A percentile compares a stretch with the other conserved stretches of the same genome.
Conservation (phyloP, 2,329 filamentous ascomycete species). For the Hirsutella rhossiliensis region DNA sequence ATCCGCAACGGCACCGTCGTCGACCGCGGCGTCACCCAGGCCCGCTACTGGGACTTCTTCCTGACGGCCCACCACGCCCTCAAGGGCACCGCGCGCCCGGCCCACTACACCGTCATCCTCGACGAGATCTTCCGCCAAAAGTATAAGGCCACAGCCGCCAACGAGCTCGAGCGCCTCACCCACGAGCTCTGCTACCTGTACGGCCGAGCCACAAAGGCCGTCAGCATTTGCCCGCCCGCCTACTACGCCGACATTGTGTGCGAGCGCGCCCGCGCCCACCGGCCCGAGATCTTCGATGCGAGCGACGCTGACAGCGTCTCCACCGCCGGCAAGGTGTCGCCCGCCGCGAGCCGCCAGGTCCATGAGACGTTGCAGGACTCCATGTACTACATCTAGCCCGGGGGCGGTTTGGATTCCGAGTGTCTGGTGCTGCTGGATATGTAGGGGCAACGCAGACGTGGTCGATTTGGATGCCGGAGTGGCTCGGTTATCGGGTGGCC, state of each 20-base stretch:
- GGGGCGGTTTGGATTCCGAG: too few relatives aligned
- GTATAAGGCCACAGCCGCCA: constrained; percentile 36
- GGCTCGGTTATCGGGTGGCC: too few relatives aligned
- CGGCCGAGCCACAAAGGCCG: constrained; percentile 76
- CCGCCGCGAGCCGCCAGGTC: constrained; percentile 15
- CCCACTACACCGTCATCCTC: constrained; percentile 68
- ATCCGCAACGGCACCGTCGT: constrained; percentile 68
- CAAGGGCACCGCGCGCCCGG: constrained; percentile 72
- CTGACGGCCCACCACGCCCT: constrained; percentile 70
- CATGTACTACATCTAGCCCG: constrained; percentile 44
- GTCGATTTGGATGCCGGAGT: too few relatives aligned
- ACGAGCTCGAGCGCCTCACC: constrained; percentile 60
- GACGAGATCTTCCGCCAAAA: constrained; percentile 52
- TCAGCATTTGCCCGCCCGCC: constrained; percentile 76
- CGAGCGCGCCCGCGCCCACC: constrained; percentile 61
- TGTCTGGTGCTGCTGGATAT: too few relatives aligned
- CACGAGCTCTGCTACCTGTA: constrained; percentile 76
- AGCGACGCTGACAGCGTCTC: constrained; percentile 19
- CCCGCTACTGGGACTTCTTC: constrained; percentile 73
- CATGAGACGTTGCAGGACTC: constrained; percentile 30
- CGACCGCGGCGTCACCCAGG: constrained; percentile 70
- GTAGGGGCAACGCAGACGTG: too few relatives aligned
- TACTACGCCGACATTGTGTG: constrained; percentile 87
- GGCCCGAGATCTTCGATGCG: constrained; percentile 48
- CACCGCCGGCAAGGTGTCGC: constrained; percentile 2